Percentiles rank a stretch among this genome's conserved stretches.
These are phyloP conservation scores for Bromus sterilis DNA, from an alignment of 176 grass and related monocot genomes.

Conservation along the genomic window DNA sequence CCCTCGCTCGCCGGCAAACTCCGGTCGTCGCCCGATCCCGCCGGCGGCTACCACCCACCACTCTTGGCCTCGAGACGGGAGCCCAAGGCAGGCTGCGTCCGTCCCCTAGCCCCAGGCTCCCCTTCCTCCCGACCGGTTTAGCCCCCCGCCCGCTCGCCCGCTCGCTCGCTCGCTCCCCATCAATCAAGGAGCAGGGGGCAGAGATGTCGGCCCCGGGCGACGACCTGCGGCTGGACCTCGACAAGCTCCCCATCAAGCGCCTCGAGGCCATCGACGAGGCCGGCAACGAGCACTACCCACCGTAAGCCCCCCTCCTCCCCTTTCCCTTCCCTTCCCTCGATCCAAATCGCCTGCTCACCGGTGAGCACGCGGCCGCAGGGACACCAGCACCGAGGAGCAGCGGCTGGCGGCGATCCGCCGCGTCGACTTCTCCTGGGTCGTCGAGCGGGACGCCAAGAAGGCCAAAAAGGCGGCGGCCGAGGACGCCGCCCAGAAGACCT, in stretches of 20 bases:
- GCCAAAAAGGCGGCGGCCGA: conserved; percentile 45
- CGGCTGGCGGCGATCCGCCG: conserved; percentile 60
- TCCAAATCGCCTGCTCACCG: neutral
- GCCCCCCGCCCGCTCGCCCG: neutral
- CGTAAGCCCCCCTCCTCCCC: conserved; percentile 16
- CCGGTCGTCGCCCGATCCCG: neutral
- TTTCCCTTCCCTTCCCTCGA: neutral
- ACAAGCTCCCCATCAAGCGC: conserved; percentile 92
- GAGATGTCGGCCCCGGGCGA: conserved; percentile 23
- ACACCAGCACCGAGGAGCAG: conserved; percentile 71
- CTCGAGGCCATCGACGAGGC: conserved; percentile 75
- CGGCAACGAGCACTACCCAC: conserved; percentile 94
- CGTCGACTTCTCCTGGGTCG: conserved; percentile 73
- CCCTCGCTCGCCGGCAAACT: neutral
- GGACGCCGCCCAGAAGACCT: conserved; percentile 47
- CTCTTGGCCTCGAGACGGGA: neutral
- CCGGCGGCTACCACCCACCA: neutral
- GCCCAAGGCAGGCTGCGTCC: neutral
- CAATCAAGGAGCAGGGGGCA: neutral
- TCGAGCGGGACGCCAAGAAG: conserved; percentile 74
- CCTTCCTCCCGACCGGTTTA: neutral
- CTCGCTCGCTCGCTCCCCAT: neutral
- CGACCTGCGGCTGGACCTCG: conserved; percentile 58
- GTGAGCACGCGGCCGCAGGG: conserved; percentile 24
- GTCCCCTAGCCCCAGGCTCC: neutral